Evolutionary conservation across 129 eudicot genomes (phyloP), one percentile per base, ranked within the genome.

Genomic region (Glebionis coronaria): DNA sequence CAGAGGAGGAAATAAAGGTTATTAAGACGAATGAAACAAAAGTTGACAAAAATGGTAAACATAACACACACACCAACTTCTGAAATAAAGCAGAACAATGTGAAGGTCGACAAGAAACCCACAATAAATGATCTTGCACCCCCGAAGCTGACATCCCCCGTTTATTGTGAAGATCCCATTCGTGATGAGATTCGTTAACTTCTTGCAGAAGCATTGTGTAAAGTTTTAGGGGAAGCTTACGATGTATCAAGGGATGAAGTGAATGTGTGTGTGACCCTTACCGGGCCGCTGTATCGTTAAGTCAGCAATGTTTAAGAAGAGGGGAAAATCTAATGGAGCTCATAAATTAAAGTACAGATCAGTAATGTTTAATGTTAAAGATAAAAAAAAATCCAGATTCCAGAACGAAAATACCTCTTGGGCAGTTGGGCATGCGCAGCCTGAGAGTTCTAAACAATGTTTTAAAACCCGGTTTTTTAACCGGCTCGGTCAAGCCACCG

Each of bases 301-400:
- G 69, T 75, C 95, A 0, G 87, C 87, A n/a, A 79, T 92, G 98
- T 92, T 75, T 74, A 87, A 82, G 59, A 92, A 86, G 51, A 83
- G 90, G 96, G 96, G 98, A 16, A 69, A 71, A 12, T 81, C 88
- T 12, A 85, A 47, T 18, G 98, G 95, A 14, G 49, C 82, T 46
- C 91, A 92, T 61, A 92, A 88, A 53, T 42, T 73, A 40, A 88
- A 86, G 60, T 92, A 88, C 76, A 73, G 98, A 61, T 85, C 95
- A 5, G 60, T 92, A 31, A 68, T 92, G 80, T 88, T n/a, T 67
- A 92, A 92, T 64, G 75, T 92, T 1, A 88, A 79, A 61, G 98
- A 92, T 59, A 23, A 73, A 82, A 10, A 88, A 82, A 13, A 92
- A 92, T 78, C 96, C 95, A 0, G 98, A 92, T 82, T 88, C 88